These are phyloP conservation scores for Ophiobolus disseminans DNA, from an alignment of 2,329 filamentous ascomycete species.

Conservation along the genomic window DNA sequence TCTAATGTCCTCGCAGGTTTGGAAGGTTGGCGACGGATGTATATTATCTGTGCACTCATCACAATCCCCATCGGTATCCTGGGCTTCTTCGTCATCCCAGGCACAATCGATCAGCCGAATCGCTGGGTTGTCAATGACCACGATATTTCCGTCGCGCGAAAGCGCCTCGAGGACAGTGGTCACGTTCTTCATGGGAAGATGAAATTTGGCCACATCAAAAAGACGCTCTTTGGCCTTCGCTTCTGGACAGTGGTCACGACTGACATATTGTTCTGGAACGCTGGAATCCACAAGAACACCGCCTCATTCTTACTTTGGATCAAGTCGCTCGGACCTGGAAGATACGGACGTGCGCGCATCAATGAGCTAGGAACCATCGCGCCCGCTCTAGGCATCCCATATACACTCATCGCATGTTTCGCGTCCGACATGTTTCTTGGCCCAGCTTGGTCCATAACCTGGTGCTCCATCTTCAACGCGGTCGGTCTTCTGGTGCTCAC, in stretches of 20 bases:
- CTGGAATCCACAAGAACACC: constrained; percentile 52
- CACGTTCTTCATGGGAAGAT: background rate
- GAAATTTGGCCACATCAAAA: constrained; percentile 5
- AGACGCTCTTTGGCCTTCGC: constrained; percentile 44
- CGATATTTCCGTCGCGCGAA: constrained; percentile 55
- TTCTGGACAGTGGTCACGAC: constrained; percentile 59
- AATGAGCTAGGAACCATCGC: constrained; percentile 60
- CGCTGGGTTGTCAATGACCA: constrained; percentile 52
- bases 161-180: constrained; percentile 54
- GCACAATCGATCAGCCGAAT: constrained; percentile 58
- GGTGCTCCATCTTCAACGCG: constrained; percentile 57
- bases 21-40: constrained; percentile 34
- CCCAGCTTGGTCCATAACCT: constrained; percentile 61
- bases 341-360: constrained; percentile 54
- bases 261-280: constrained; percentile 65
- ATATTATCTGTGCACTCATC: constrained; percentile 53
- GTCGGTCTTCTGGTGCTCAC: constrained; percentile 59
- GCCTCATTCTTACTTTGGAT: constrained; percentile 64
- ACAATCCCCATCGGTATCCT: constrained; percentile 61
- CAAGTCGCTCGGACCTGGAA: constrained; percentile 54
- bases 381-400: constrained; percentile 63
- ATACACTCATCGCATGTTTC: constrained; percentile 61
- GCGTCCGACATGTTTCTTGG: constrained; percentile 60
- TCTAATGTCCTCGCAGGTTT: too few species aligned
- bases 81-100: constrained; percentile 59